A percentile compares a stretch with the other conserved stretches of the same genome.
Evolutionary conservation across 2,329 filamentous ascomycete species (phyloP).

Genomic region (Knufia fluminis): DNA sequence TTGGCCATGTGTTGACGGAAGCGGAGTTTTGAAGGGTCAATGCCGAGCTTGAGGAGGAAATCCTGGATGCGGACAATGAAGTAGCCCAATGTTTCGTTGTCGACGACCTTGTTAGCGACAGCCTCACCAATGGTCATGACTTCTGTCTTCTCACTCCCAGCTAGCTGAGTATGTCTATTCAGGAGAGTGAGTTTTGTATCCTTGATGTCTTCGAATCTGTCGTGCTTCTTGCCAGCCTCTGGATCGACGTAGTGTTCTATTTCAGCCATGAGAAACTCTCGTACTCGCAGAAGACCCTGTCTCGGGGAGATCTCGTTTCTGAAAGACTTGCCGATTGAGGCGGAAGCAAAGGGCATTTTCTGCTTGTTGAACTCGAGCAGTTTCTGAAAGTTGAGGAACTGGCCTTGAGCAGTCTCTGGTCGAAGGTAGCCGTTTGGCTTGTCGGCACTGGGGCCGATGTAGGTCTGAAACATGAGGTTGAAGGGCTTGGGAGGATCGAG

Average conservation of each 20-base stretch:
- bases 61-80: conserved; percentile 89
- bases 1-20: conserved; percentile 96
- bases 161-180: conserved; percentile 73
- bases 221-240: conserved; percentile 86
- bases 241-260: conserved; percentile 98
- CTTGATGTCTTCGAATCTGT: conserved; percentile 75
- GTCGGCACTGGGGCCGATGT: conserved; percentile 87
- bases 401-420: conserved; percentile 94
- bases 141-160: conserved; percentile 68
- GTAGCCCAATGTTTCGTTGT: conserved; percentile 97
- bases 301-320: conserved; percentile 95
- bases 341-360: conserved; percentile 92
- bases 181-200: conserved; percentile 76
- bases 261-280: conserved; percentile 97
- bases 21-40: conserved; percentile 78
- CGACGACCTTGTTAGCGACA: conserved; percentile 70
- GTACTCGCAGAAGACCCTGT: conserved; percentile 80
- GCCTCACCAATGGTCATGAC: conserved; percentile 76
- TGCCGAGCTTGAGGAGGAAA: conserved; percentile 80
- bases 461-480: conserved; percentile 98
- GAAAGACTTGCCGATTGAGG: conserved; percentile 95
- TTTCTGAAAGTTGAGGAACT: conserved; percentile 96
- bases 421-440: conserved; percentile 68
- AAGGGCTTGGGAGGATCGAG: conserved; percentile 77
- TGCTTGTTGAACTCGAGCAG: conserved; percentile 93